Percentiles rank a stretch among this genome's conserved stretches.
phyloP scores from a whole-genome alignment of 1,284 basidiomycete species.

The Pyrrhoderma noxium region DNA sequence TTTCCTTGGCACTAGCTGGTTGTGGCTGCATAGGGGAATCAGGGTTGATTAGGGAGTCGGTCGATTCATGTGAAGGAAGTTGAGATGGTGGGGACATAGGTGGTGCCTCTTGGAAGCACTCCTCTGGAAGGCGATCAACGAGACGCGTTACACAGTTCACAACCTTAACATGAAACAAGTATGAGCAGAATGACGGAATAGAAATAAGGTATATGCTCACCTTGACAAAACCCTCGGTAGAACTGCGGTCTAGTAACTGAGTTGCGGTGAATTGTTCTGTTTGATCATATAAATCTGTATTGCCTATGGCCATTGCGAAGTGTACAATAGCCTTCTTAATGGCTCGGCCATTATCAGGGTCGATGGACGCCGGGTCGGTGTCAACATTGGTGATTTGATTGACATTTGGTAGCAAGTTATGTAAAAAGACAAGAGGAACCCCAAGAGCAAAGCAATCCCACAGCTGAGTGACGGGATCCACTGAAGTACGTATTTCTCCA shows the following conservation, averaged over 20 bases:
- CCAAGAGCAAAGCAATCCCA: conserved; percentile 93
- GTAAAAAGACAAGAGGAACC: conserved; percentile 90
- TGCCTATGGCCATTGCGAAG: conserved; percentile 63
- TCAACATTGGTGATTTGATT: conserved; percentile 58
- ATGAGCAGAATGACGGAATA: conserved; percentile 9
- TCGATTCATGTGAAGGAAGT: conserved; percentile 46
- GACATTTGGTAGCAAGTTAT: conserved; percentile 78
- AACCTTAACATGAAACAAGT: conserved; percentile 45
- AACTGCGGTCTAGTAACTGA: conserved; percentile 83
- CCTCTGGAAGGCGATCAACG: conserved; percentile 72
- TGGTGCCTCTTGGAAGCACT: conserved; percentile 60
- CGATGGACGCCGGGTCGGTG: conserved; percentile 57
- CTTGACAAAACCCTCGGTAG: conserved; percentile 93
- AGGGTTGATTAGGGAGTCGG: conserved; percentile 43
- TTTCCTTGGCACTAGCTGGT: conserved; percentile 51
- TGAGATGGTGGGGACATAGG: conserved; percentile 51
- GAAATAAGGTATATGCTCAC: conserved; percentile 33
- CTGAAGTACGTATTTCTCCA: conserved; percentile 58
- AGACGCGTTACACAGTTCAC: conserved; percentile 89
- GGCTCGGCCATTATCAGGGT: conserved; percentile 64
- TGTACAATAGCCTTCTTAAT: conserved; percentile 76
- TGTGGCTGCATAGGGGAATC: conserved; percentile 34
- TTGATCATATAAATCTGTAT: conserved; percentile 51
- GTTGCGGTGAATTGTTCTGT: conserved; percentile 74
- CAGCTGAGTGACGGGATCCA: conserved; percentile 86